Base-by-base conservation (phyloP, 176 grass and related monocot genomes). In the Saccharum officinarum region DNA sequence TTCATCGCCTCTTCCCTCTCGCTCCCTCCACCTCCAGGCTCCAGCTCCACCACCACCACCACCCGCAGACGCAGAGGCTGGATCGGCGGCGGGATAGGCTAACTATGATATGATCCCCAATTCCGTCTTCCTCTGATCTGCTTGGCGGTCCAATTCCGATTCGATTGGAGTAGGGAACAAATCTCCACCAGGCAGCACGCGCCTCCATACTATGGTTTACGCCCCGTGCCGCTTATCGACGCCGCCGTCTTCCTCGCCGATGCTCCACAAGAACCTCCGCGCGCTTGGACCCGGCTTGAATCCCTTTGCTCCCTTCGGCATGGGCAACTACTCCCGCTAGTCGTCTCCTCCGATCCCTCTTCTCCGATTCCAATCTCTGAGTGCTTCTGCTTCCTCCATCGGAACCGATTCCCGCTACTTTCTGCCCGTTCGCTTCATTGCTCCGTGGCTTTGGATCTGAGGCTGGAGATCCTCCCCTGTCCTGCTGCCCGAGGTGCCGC, bases 261-360 rank as follows among this genome's bases (percentile, higher is more conserved):
- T 74, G 84, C 76, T 91, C 75, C 90, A 79, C 15, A 88, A 83
- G 85, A 98, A 92, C 69, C 89, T 89, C 55, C 93, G 93, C 62
- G 93, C 75, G 40, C 87, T 98, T 83, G 93, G 95, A 61, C 95
- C 95, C 30, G 93, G 95, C 7, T 83, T 98, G 85, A 98, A 98
- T 98, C 95, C 95, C 76, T 98, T 98, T 7, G 91, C 93, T 7
- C 96, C 93, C 69, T 75, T 79, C 64, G 89, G 91, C 89, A 98
- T 98, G 96, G 93, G 91, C 36, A 98, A 95, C 89, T 95, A 95
- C 87, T 75, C 93, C 75, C 91, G 93, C 83, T 98, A 92, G 92
- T 33, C 50, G 33, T 52, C 26, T 46, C 62, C 1, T 22, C 68
- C 17, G 2, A 41, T 12, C 62, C 25, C 25, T 23, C 41, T 15